A percentile compares a stretch with the other conserved stretches of the same genome.
These are phyloP conservation scores for Trichomonascaceae sp. DNA, from an alignment of 1,139 yeast genomes.

Conservation along the genomic window DNA sequence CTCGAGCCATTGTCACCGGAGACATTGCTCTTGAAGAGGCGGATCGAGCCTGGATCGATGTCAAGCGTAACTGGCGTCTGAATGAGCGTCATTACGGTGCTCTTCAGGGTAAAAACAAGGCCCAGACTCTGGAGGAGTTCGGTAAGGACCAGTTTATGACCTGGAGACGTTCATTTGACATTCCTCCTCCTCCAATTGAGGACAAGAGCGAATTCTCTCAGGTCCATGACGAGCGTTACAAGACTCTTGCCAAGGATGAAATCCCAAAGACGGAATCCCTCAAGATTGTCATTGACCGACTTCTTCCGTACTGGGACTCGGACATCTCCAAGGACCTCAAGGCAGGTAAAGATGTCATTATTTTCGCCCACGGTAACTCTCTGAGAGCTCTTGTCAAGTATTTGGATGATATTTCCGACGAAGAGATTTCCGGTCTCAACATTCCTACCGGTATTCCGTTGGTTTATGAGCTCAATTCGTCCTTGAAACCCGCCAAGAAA, in stretches of 20 bases:
- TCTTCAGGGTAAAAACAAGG: slow-evolving; percentile 97
- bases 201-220: slow-evolving; percentile 79
- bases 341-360: slow-evolving; percentile 80
- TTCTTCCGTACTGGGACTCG: slow-evolving; percentile 97
- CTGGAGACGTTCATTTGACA: slow-evolving; percentile 97
- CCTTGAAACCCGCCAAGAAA: slow-evolving; percentile 85
- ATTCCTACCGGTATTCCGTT: slow-evolving; percentile 99
- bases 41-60: slow-evolving; percentile 88
- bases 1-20: slow-evolving; percentile 98
- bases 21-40: slow-evolving; percentile 87
- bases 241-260: slow-evolving; percentile 72
- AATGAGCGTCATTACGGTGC: slow-evolving; percentile 99
- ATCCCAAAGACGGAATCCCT: slow-evolving; percentile 94
- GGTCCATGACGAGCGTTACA: slow-evolving; percentile 78
- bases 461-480: slow-evolving; percentile 89
- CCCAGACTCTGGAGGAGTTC: slow-evolving; percentile 78
- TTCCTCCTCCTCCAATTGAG: slow-evolving; percentile 90
- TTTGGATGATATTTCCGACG: slow-evolving; percentile 90
- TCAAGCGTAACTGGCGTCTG: slow-evolving; percentile 94
- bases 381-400: slow-evolving; percentile 95
- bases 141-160: slow-evolving; percentile 93
- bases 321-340: slow-evolving; percentile 80
- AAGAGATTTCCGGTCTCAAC: slow-evolving; percentile 87
- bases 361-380: slow-evolving; percentile 99
- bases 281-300: slow-evolving; percentile 91